Conservation (phyloP, 345 rosid genomes). For the Populus euphratica region DNA sequence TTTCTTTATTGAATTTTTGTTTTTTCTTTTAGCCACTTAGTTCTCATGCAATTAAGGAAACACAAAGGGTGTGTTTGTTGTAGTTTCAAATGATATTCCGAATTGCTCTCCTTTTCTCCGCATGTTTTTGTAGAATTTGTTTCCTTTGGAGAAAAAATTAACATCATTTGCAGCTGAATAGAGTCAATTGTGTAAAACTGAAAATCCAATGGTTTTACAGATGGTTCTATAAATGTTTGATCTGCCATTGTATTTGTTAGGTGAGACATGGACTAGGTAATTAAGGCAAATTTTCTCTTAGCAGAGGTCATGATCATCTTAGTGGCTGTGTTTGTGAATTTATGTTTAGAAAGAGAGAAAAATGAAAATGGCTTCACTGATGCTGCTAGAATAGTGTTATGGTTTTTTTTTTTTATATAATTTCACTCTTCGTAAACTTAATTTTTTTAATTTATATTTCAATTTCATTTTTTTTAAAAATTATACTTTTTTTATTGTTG, state of each 20-base stretch:
- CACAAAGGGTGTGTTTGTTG: neutral
- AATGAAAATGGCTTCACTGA: neutral
- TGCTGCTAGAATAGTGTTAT: neutral
- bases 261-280: neutral
- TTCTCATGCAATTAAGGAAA: neutral
- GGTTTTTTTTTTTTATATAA: no score
- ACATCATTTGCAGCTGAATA: neutral
- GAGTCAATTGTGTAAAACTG: neutral
- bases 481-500: no score
- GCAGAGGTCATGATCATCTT: neutral
- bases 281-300: neutral
- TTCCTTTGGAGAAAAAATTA: neutral
- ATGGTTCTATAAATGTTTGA: neutral
- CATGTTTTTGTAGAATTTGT: neutral
- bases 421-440: no score
- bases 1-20: neutral
- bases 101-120: neutral
- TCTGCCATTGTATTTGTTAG: neutral
- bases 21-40: neutral
- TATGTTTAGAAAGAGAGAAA: neutral
- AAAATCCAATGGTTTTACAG: neutral
- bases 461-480: no score
- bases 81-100: neutral
- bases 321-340: neutral
- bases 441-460: no score